Base-by-base conservation (phyloP, 1,284 basidiomycete species). In the Malassezia caprae region DNA sequence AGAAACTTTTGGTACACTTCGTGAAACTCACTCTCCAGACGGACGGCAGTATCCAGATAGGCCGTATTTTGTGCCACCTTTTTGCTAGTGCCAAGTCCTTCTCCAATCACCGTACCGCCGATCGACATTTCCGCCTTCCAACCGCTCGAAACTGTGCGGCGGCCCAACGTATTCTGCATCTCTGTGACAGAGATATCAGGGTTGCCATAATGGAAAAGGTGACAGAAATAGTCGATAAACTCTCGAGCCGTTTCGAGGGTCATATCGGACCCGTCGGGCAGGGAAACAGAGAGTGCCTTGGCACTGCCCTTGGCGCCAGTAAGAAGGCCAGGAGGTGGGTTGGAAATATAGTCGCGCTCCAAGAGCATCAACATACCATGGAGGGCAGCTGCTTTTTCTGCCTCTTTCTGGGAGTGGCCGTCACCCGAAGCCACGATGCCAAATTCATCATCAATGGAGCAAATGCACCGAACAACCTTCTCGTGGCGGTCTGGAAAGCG, bases 141-240 rank as follows among this genome's bases (percentile, higher is more conserved):
- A 28, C 51, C 58, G 10, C 63, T 48, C 2, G 60, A 40, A 15
- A 80, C 78, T 21, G 34, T 35, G n/a, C 44, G 35, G 2, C 26
- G 17, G 1, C 44, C 44, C 13, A 31, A 26, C 8, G 17, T 12
- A 12, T 41, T 31, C 2, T 31, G 4, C 8, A 32, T 46, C 8
- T 42, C 43, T 8, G 19, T 5, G 26, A 67, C 39, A 4, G 56
- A 43, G 56, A 96, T 77, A 48, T 90, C 87, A 1, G 90, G 89
- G 63, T 82, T 83, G n/a, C 80, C 80, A 65, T 91, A 91, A 31
- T 79, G 78, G 75, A 85, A 94, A 35, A 83, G 80, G 40, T 83
- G 82, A 75, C 90, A 94, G 73, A 96, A 96, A 71, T 87, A 96
- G 64, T 91, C 90, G 84, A 96, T 90, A 77, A 96, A 96, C 62